Base-by-base conservation (phyloP, 441 rosid species). In the Pelargonium cotyledonis region DNA sequence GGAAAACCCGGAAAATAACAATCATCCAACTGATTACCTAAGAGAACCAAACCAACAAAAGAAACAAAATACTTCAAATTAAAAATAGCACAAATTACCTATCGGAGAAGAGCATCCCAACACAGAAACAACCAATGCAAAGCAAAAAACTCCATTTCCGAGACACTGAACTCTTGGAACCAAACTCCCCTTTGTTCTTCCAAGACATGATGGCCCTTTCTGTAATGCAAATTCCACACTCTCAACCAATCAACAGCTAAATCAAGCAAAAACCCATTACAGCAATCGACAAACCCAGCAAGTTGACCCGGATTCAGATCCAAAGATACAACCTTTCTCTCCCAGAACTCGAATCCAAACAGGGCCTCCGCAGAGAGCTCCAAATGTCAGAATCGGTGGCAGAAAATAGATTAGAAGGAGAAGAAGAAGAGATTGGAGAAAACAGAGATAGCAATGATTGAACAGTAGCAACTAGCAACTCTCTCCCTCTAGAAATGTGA, bases 51-150 rank as follows among this genome's bases (percentile, higher is more conserved):
- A 10, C 53, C n/a, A 49, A 35, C 12, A 29, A 49, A 35, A 14
- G 16, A 19, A 60, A 58, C 16, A 21, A 8, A 68, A 66, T 10
- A 60, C 9, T 8, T 23, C 8, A 21, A 29, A 15, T 35, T 46
- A 23, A 74, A 60, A 18, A 4, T n/a, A 19, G 49, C 70, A 58
- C 70, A 65, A 72, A 47, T 74, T 71, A 88, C 98, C 96, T 84
- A 78, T 86, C 88, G 61, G 95, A 89, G 81, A 93, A 90, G 62
- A 93, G 86, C 89, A 86, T 81, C 73, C 98, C 97, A 2, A 86
- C 87, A 77, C 94, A 90, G 82, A 92, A 88, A 83, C 92, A 90
- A 15, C 94, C 91, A 71, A 90, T 80, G 71, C 94, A 90, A 76
- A 90, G 81, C 73, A 89, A 71, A 60, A 88, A 66, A 68, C 89